Conservation (phyloP, 83 land plant genomes). For the Picea abies region DNA sequence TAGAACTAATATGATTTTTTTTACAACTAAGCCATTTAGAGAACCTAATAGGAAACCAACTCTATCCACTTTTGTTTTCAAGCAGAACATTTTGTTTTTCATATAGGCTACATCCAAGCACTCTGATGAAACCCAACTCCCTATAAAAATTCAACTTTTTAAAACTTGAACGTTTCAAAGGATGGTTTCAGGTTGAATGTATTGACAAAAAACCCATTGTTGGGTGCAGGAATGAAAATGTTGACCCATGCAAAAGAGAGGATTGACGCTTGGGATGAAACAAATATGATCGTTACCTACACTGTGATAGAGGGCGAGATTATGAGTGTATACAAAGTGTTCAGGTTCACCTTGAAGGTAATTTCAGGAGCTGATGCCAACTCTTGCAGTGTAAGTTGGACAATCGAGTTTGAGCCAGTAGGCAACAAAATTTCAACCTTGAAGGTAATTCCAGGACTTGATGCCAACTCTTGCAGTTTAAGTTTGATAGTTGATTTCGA, state of each 20-base stretch:
- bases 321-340: conserved; percentile 44
- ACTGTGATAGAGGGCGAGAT: conserved; percentile 57
- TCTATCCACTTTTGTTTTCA: too few relatives aligned
- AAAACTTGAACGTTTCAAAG: neutral
- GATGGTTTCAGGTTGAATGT: neutral
- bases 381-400: conserved; percentile 50
- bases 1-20: too few relatives aligned
- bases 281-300: conserved; percentile 38
- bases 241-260: conserved; percentile 51
- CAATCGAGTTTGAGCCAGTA: conserved; percentile 45
- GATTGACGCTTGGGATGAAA: conserved; percentile 46
- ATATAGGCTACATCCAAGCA: too few relatives aligned
- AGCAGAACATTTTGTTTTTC: too few relatives aligned
- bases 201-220: too few relatives aligned
- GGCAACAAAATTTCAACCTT: too few relatives aligned
- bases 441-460: too few relatives aligned
- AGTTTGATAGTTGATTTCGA: too few relatives aligned
- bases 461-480: too few relatives aligned
- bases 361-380: conserved; percentile 27
- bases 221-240: conserved; percentile 25
- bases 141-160: neutral
- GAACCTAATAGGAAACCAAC: neutral
- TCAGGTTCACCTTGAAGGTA: conserved; percentile 33
- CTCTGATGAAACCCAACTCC: neutral
- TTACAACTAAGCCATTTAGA: neutral